Conservation (phyloP, 2,329 filamentous ascomycete genomes). For the Paecilomyces sp. region DNA sequence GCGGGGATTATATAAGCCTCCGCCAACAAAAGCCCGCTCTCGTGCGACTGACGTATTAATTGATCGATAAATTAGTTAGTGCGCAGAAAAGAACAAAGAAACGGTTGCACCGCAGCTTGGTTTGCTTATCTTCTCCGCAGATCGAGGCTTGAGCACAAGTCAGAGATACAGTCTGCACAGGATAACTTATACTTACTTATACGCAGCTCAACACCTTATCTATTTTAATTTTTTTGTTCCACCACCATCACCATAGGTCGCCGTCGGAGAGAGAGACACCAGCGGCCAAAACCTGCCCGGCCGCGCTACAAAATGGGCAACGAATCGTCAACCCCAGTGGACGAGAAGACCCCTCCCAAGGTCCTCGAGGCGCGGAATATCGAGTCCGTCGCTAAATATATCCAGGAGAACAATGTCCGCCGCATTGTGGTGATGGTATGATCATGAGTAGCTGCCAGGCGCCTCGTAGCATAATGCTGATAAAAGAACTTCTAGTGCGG, state of each 20-base stretch:
- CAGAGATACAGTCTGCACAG: not conserved
- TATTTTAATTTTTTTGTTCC: not conserved
- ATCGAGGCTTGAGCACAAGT: not conserved
- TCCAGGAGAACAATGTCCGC: slow-evolving; percentile 60
- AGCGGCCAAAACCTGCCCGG: slow-evolving; percentile 26
- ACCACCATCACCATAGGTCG: slow-evolving; percentile 41
- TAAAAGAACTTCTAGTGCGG: slow-evolving; percentile 50
- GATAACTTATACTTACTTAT: not conserved
- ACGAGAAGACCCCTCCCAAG: slow-evolving; percentile 56
- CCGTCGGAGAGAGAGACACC: slow-evolving; percentile 37
- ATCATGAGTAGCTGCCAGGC: slow-evolving; percentile 1
- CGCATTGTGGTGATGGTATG: slow-evolving; percentile 73
- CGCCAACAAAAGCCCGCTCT: not conserved
- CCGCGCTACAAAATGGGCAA: slow-evolving; percentile 63
- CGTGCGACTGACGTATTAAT: not conserved
- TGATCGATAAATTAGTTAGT: not conserved
- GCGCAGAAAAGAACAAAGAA: not conserved
- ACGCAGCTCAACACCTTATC: not conserved
- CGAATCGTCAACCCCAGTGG: slow-evolving; percentile 63
- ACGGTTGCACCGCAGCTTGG: not conserved
- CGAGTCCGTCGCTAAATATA: slow-evolving; percentile 69
- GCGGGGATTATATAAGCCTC: not conserved
- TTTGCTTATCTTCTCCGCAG: not conserved
- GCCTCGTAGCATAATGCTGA: not conserved
- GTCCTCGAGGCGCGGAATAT: slow-evolving; percentile 64